These are phyloP conservation scores for Tetraselmis chui DNA, from an alignment of 139 green algal species.

Conservation along the genomic window DNA sequence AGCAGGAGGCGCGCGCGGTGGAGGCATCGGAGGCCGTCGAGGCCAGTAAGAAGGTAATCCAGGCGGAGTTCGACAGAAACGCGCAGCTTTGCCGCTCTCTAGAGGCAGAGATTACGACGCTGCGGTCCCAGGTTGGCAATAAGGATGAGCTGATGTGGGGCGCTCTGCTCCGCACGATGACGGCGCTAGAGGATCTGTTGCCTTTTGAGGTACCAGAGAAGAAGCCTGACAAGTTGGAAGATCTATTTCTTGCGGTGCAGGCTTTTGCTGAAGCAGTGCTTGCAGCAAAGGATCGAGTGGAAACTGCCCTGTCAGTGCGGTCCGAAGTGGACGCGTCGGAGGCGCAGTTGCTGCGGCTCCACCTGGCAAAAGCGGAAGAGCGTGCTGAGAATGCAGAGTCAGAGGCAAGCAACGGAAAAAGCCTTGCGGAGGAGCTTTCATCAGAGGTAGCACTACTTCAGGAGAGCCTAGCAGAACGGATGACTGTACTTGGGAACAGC, in stretches of 20 bases:
- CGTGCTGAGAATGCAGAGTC: background rate
- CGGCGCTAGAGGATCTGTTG: background rate
- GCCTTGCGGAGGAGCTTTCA: background rate
- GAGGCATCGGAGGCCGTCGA: background rate
- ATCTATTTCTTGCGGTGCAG: background rate
- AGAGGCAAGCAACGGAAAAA: background rate
- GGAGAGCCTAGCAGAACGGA: background rate
- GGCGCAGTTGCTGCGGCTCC: background rate
- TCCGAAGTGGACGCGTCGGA: background rate
- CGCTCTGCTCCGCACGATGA: background rate
- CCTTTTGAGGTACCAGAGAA: background rate
- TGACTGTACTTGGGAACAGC: background rate
- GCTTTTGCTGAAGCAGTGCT: background rate
- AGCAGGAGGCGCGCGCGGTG: background rate
- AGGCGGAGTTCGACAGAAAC: background rate
- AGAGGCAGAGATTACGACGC: background rate
- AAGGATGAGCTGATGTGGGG: background rate
- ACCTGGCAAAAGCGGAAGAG: background rate
- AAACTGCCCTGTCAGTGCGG: background rate
- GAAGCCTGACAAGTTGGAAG: background rate
- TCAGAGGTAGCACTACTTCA: background rate
- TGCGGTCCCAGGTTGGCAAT: background rate
- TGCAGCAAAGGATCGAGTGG: background rate
- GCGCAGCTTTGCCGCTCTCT: background rate
- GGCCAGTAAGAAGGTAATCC: background rate